Evolutionary conservation across 495 filamentous ascomycete genomes (phyloP), one percentile per base, ranked within the genome.

Genomic region (Xylaria curta): DNA sequence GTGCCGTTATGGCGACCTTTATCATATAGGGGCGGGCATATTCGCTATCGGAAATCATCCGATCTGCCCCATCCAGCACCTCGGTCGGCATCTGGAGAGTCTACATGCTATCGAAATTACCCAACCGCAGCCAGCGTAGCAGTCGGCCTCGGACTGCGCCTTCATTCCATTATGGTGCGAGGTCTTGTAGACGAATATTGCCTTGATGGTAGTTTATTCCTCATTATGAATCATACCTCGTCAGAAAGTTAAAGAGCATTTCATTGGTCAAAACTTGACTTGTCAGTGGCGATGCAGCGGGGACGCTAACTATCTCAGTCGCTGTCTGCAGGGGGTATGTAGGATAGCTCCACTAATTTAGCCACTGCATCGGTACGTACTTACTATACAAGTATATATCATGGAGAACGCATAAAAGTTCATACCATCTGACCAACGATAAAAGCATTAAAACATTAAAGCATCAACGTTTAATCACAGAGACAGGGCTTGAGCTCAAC

Each of bases 161-260:
- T 36, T 36, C 1, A 36, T 36, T 36, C 33, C 6, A 2, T 36
- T 36, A 36, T 36, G 33, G 33, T 36, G 33, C 33, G 33, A 36
- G 33, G 33, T 36, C 6, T 36, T 36, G 33, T 36, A 36, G 33
- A 36, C 33, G 33, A 36, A 36, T 6, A 36, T 36, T 4, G 6
- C 33, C 33, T 36, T 36, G 33, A 36, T 36, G 33, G 33, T 36
- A 3, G 33, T 40, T 64, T 31, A 58, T 69, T 38, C 31, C 4
- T 74, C 72, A 74, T 67, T 74, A 74, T 74, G 72, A 74, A 49
- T 74, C 72, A 74, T 74, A 71, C 49, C 46, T 66, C 28, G 31
- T 73, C 60, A 73, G 66, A 17, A 42, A 47, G n/a, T 0, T 26
- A 36, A 24, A 56, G 13, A 63, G 68, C 54, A 71, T 54, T 54